phyloP scores from a whole-genome alignment of 192 early-diverging fungal genomes.

The Geosiphon pyriformis region DNA sequence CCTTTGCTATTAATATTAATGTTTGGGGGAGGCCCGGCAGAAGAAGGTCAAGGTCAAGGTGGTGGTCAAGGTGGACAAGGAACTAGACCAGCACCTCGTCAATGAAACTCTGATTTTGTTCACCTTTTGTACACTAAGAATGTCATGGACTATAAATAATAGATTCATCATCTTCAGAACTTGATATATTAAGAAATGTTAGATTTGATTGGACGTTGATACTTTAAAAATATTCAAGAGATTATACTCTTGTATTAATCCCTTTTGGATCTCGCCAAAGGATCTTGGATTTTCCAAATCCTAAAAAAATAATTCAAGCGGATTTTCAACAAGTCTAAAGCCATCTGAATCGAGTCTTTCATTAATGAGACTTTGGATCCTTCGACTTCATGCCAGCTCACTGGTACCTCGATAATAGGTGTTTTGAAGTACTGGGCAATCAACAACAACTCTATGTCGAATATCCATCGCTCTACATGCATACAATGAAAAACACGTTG shows the following conservation, averaged over 20 bases:
- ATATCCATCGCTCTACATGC: slow-evolving; percentile 97
- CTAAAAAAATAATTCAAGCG: slow-evolving; percentile 80
- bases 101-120: not conserved
- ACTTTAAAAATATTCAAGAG: no score
- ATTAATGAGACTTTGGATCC: slow-evolving; percentile 90
- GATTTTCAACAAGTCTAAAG: slow-evolving; percentile 80
- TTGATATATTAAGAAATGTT: no score
- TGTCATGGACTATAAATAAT: no score
- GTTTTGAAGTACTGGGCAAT: slow-evolving; percentile 66
- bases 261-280: not conserved
- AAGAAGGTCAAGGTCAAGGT: not conserved
- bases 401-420: slow-evolving; percentile 82
- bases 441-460: slow-evolving; percentile 93
- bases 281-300: slow-evolving; percentile 55
- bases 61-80: slow-evolving; percentile 5
- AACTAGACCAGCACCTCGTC: not conserved
- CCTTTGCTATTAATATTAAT: slow-evolving; percentile 6
- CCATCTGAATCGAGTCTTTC: slow-evolving; percentile 85
- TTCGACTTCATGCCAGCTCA: slow-evolving; percentile 96
- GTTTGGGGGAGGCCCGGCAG: not conserved
- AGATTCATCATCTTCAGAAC: no score
- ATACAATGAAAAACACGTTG: slow-evolving; percentile 76
- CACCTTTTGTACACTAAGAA: no score
- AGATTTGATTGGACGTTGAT: not conserved
- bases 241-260: not conserved